Evolutionary conservation across 2,329 filamentous ascomycete species (phyloP), one percentile per base, ranked within the genome.

Genomic region (Blumeriella jaapii): DNA sequence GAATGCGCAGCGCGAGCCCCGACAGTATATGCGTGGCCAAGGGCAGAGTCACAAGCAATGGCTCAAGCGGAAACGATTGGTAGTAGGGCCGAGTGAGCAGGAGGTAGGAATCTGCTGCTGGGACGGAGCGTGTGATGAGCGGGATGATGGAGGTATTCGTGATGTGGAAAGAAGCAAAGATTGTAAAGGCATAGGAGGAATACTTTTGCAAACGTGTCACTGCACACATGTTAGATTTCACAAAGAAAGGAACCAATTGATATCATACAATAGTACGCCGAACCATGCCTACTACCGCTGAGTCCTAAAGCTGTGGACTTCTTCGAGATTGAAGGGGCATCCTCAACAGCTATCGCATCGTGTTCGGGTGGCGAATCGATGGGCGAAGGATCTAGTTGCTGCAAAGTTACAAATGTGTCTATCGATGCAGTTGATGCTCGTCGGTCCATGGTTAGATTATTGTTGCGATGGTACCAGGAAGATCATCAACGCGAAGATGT

Each of bases 41-140:
- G 2, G 89, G 86, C 2, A 85, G 58, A 27, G 69, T 75, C 41
- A 96, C 73, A 42, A 96, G 68, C 13, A 93, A 62, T 3, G 85
- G 83, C 55, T 95, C 87, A 33, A 81, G 68, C 11, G 83, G 63
- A 2, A 79, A 69, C 1, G 84, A 87, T 59, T 95, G 89, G 64
- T 96, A 96, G 58, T 91, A 77, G 31, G 93, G 87, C 42, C 89
- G 76, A 17, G 86, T 87, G 58, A 94, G 82, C 45, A 96, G 78
- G 31, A 96, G 76, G 59, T 86, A 93, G 31, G 76, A 77, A 55
- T 95, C 87, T 41, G 82, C 82, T 34, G 75, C 71, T 6, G 78
- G 63, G 5, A 91, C 72, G 29, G 81, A 84, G 38, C 68, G 72
- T 25, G 82, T 84, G 31, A 78, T 50, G 23, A 91, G 71, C 0